Conservation (phyloP, 768 basidiomycete species). For the Myochromella boudieri region DNA sequence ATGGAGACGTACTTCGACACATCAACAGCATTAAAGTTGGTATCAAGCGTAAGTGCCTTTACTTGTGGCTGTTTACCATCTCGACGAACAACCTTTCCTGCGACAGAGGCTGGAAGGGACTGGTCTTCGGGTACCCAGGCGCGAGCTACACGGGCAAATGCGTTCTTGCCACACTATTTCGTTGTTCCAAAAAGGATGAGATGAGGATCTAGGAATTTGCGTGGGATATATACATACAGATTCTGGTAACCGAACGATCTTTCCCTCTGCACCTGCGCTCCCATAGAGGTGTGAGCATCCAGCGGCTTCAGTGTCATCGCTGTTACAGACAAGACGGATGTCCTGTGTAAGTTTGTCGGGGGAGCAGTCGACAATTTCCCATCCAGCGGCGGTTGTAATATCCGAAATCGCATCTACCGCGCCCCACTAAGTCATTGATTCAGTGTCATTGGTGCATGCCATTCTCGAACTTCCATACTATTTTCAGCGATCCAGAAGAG, state of each 20-base stretch:
- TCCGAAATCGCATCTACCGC: constrained; percentile 36
- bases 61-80: constrained; percentile 35
- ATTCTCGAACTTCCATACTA: constrained; percentile 22
- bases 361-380: constrained; percentile 49
- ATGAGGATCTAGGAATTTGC: too few species aligned
- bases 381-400: constrained; percentile 50
- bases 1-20: constrained; percentile 19
- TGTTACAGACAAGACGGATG: constrained; percentile 47
- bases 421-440: constrained; percentile 32
- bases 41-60: constrained; percentile 39
- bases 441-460: neutral
- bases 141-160: constrained; percentile 41
- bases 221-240: constrained; percentile 30
- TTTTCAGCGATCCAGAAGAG: constrained; percentile 38
- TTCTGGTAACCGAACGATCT: constrained; percentile 53
- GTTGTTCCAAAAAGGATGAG: neutral
- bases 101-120: constrained; percentile 33
- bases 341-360: constrained; percentile 39
- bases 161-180: constrained; percentile 37
- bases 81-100: constrained; percentile 28
- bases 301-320: constrained; percentile 21
- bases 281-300: constrained; percentile 40
- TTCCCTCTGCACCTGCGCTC: constrained; percentile 40
- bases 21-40: constrained; percentile 33
- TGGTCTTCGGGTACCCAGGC: constrained; percentile 44